Percentiles rank a stretch among this genome's conserved stretches.
phyloP scores from a whole-genome alignment of 768 basidiomycete species.

The Lepiota brunneoincarnata region DNA sequence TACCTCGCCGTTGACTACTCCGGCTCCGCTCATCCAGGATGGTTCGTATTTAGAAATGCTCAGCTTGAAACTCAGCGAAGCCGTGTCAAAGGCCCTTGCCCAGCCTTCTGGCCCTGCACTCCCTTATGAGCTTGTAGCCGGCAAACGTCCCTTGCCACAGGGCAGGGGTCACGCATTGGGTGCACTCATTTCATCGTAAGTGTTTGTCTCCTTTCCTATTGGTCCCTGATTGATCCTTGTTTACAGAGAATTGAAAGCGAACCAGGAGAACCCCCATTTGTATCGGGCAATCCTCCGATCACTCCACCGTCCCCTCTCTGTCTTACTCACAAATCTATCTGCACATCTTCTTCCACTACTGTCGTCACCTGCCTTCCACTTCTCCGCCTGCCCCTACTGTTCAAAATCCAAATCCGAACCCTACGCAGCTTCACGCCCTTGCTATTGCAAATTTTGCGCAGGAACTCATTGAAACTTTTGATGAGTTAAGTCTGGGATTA shows the following conservation, averaged over 20 bases:
- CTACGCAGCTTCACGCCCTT: conserved; percentile 70
- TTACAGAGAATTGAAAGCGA: conserved; percentile 65
- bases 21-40: conserved; percentile 61
- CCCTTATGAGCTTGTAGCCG: conserved; percentile 53
- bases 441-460: conserved; percentile 68
- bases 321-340: conserved; percentile 68
- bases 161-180: conserved; percentile 72
- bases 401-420: conserved; percentile 52
- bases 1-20: conserved; percentile 29
- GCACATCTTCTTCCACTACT: conserved; percentile 64
- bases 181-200: conserved; percentile 68
- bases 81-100: conserved; percentile 71
- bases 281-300: conserved; percentile 69
- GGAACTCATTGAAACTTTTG: conserved; percentile 70
- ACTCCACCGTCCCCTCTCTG: conserved; percentile 75
- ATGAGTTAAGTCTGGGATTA: conserved; percentile 59
- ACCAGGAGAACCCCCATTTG: conserved; percentile 60
- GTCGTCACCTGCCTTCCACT: conserved; percentile 61
- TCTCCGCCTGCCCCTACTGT: conserved; percentile 46
- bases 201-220: conserved; percentile 17
- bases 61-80: conserved; percentile 76
- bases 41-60: conserved; percentile 79
- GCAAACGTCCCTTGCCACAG: conserved; percentile 69
- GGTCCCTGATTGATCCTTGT: conserved; percentile 13
- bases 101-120: conserved; percentile 57